Base-by-base conservation (phyloP, 495 filamentous ascomycete species). In the Aspergillus hancockii region DNA sequence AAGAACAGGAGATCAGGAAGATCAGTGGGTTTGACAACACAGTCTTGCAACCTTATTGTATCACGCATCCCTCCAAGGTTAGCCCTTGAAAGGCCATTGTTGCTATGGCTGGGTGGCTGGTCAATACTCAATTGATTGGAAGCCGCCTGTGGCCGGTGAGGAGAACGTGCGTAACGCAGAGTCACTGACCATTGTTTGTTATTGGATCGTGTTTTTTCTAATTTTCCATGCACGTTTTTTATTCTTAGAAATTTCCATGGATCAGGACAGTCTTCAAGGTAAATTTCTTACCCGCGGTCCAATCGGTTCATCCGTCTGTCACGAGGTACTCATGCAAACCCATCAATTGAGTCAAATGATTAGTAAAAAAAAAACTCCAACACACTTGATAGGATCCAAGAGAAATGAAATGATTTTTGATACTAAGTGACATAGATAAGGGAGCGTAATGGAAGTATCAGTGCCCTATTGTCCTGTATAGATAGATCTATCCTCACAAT, bases 151-250 rank as follows among this genome's bases (percentile, higher is more conserved):
- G 4, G n/a, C 9, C 28, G 14, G 32, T 36, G 53, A 55, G 58
- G 59, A 30, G 54, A 55, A 61, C 34, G 43, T 49, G 59, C 53
- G 59, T 61, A 52, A 61, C 53, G 49, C 59, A 38, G 3, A 51
- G 28, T 7, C 14, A 19, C 40, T 47, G 54, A n/a, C 19, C 43
- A 12, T 8, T 23, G 30, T 23, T 54, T 40, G 14, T 7, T 19
- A 21, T 23, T 34, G 23, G 23, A 51, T 18, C 16, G 4, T 19
- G 25, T 7, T 28, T 28, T 7, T 28, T 28, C 28, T 46, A 23
- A 40, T 41, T 49, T 57, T 57, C 16, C 34, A 49, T 57, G 55
- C 31, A 49, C 25, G 54, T 10, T n/a, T 49, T n/a, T 38, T 50
- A 57, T 57, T 54, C 52, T 47, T 47, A 47, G 43, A 8, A 47